phyloP scores from a whole-genome alignment of 148 eudicot species.

The Diospyros kaki region DNA sequence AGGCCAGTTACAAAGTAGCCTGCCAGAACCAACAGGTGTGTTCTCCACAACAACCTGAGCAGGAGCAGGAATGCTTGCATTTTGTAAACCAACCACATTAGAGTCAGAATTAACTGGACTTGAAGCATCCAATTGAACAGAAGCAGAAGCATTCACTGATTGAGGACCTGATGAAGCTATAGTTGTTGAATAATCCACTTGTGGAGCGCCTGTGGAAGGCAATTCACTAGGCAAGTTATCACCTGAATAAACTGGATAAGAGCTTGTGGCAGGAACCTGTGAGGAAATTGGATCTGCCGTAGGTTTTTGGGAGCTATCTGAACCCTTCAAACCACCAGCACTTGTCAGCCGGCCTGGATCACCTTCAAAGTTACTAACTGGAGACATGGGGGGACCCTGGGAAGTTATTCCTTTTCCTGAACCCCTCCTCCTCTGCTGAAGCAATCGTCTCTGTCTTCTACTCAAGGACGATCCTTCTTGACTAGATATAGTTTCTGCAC shows the following conservation, averaged over 20 bases:
- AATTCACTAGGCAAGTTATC: slow-evolving; percentile 44
- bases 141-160: slow-evolving; percentile 26
- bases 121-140: slow-evolving; percentile 32
- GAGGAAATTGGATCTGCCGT: slow-evolving; percentile 28
- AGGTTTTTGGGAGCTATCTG: slow-evolving; percentile 42
- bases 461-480: slow-evolving; percentile 68
- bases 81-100: slow-evolving; percentile 35
- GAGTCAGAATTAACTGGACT: slow-evolving; percentile 43
- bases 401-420: slow-evolving; percentile 41
- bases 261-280: slow-evolving; percentile 29
- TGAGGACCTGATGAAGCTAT: slow-evolving; percentile 41
- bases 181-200: slow-evolving; percentile 36
- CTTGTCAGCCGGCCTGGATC: slow-evolving; percentile 41
- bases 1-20: slow-evolving; percentile 94
- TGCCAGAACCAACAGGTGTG: slow-evolving; percentile 88
- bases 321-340: slow-evolving; percentile 27
- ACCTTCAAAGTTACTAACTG: slow-evolving; percentile 37
- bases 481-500: slow-evolving; percentile 38
- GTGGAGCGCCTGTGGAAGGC: slow-evolving; percentile 28
- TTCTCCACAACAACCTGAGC: slow-evolving; percentile 95
- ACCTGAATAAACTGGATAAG: slow-evolving; percentile 39
- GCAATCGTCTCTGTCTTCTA: slow-evolving; percentile 73
- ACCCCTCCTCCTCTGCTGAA: slow-evolving; percentile 75
- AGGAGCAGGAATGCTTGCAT: slow-evolving; percentile 68
- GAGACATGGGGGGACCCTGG: slow-evolving; percentile 42